phyloP scores from a whole-genome alignment of 345 rosid species.

The Turritis glabra region DNA sequence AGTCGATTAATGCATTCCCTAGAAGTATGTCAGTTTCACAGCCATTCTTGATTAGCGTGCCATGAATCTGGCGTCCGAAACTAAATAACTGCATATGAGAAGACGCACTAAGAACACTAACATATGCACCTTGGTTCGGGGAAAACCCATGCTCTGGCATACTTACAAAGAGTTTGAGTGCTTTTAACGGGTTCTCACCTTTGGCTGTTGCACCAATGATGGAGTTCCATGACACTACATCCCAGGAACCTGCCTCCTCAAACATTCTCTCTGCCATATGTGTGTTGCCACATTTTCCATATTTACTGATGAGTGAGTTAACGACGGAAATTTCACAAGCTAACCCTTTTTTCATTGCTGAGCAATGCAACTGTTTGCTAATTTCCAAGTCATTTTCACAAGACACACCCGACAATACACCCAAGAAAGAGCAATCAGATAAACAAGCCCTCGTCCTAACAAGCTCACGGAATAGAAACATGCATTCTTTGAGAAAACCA shows the following conservation, averaged over 20 bases:
- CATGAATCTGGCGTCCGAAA: constrained; percentile 63
- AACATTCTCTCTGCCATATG: constrained; percentile 54
- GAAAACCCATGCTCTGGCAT: constrained; percentile 49
- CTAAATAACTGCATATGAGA: constrained; percentile 38
- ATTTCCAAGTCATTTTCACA: constrained; percentile 47
- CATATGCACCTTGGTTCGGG: constrained; percentile 60
- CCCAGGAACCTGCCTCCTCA: constrained; percentile 42
- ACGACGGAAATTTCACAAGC: constrained; percentile 40
- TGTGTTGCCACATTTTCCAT: constrained; percentile 53
- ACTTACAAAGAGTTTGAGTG: constrained; percentile 47
- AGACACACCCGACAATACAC: constrained; percentile 55
- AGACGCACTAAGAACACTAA: constrained; percentile 52
- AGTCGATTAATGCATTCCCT: constrained; percentile 75
- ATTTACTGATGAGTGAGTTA: constrained; percentile 64
- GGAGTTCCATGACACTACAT: constrained; percentile 78
- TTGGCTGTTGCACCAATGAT: constrained; percentile 57
- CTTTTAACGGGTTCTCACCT: constrained; percentile 46
- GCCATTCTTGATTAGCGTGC: constrained; percentile 47
- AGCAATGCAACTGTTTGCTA: constrained; percentile 66
- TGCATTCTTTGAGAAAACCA: constrained; percentile 51
- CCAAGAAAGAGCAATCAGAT: constrained; percentile 61
- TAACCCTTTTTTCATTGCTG: constrained; percentile 56
- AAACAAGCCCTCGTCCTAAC: constrained; percentile 38
- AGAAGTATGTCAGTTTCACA: constrained; percentile 51
- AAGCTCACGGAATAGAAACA: constrained; percentile 57